Evolutionary conservation across 108 stramenopile genomes (phyloP), one percentile per base, ranked within the genome.

Genomic region (Stephanodiscus triporus): DNA sequence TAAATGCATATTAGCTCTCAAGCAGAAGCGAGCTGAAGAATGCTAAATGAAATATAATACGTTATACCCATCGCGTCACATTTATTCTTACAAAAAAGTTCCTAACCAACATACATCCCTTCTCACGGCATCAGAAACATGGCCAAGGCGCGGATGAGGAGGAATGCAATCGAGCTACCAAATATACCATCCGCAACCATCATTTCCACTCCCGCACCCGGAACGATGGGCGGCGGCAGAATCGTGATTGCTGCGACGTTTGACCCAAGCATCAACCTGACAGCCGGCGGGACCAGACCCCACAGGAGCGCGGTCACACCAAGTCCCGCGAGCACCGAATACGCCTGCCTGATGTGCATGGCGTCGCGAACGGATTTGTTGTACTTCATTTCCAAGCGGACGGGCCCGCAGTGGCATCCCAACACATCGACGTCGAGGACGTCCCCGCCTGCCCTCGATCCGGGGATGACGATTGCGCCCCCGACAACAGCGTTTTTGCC

Each of bases 311-410:
- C 54, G 34, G 70, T 78, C 20, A 62, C 47, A 23, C 36, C 69
- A 19, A 71, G 19, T 32, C 77, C 77, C 14, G 62, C 77, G 2
- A 70, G 19, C 20, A 53, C 77, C 11, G 69, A 66, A 60, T 78
- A 78, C 27, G 43, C 69, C 36, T 78, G 77, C 59, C 77, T 64
- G 45, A 66, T 11, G 19, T 58, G 43, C 45, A 78, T 66, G 36
- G 64, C 70, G 51, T 66, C 57, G 20, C 77, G 68, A 27, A 69
- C 53, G 17, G 76, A 69, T 64, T 49, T 58, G 58, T 77, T 70
- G 68, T 77, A 77, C 36, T 78, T 78, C 77, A 78, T 78, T 60
- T 78, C 77, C 27, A 78, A 49, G 37, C 66, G 48, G 37, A 78
- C 70, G 9, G 70, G 70, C 40, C 68, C 69, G 23, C 68, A 22